A percentile compares a stretch with the other conserved stretches of the same genome.
Conservation (phyloP, 805 yeast species). For the Metschnikowia noctiluminum region DNA sequence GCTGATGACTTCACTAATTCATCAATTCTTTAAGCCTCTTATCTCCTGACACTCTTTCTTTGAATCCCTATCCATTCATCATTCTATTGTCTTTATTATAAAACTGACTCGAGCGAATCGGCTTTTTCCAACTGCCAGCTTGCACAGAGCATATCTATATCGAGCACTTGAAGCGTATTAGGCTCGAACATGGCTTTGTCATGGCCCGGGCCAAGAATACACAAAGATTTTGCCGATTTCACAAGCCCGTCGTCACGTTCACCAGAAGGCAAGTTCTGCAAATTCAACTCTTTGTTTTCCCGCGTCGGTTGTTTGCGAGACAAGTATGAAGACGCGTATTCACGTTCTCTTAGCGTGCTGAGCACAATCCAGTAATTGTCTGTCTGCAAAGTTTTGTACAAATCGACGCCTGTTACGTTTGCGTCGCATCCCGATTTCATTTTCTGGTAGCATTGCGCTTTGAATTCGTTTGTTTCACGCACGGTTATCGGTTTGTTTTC, state of each 20-base stretch:
- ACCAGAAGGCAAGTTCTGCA: background rate
- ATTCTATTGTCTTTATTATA: too few relatives aligned
- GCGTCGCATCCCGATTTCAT: slow-evolving; percentile 9
- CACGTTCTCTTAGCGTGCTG: slow-evolving; percentile 13
- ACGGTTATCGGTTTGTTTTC: slow-evolving; percentile 6
- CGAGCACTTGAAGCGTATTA: slow-evolving; percentile 8
- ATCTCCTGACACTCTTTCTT: too few relatives aligned
- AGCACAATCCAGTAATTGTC: slow-evolving; percentile 19
- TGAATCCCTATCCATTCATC: too few relatives aligned
- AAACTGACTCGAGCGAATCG: background rate
- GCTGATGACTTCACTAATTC: too few relatives aligned
- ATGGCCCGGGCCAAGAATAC: slow-evolving; percentile 1
- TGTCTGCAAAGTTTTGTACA: slow-evolving; percentile 17
- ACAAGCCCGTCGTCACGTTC: background rate
- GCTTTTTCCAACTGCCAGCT: slow-evolving; percentile 14
- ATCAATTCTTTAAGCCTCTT: too few relatives aligned
- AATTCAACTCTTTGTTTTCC: background rate
- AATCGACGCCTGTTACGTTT: slow-evolving; percentile 11
- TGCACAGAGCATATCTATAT: slow-evolving; percentile 11
- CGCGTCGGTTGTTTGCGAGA: background rate
- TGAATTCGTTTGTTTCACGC: slow-evolving; percentile 2
- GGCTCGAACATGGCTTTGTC: slow-evolving; percentile 2
- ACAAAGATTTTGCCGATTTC: background rate
- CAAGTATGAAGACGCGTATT: slow-evolving; percentile 8
- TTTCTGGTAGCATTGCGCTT: slow-evolving; percentile 9